phyloP scores from a whole-genome alignment of 2,329 filamentous ascomycete species.

The Aspergillus candidus region DNA sequence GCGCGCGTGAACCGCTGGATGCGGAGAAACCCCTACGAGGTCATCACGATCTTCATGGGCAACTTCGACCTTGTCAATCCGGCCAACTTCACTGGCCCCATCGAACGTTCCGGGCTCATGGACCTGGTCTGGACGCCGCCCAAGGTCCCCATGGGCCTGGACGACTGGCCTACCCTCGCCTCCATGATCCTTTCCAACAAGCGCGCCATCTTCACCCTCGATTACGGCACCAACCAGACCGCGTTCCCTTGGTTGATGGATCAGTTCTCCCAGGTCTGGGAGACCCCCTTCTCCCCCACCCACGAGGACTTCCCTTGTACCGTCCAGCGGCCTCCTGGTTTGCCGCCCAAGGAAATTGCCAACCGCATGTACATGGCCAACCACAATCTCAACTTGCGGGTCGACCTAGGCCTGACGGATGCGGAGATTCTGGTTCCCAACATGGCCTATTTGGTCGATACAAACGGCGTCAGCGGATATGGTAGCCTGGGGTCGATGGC shows the following conservation, averaged over 20 bases:
- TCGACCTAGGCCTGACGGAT: conserved; percentile 50
- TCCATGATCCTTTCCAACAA: conserved; percentile 66
- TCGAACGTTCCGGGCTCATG: conserved; percentile 65
- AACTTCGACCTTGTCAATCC: conserved; percentile 70
- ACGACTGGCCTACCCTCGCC: conserved; percentile 78
- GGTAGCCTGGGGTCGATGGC: conserved; percentile 63
- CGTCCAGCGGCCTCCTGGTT: conserved; percentile 66
- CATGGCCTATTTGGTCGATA: conserved; percentile 61
- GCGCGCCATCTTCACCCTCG: conserved; percentile 73
- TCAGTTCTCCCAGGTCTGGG: conserved; percentile 83
- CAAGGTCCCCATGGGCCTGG: conserved; percentile 61
- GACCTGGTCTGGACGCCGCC: conserved; percentile 69
- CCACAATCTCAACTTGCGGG: conserved; percentile 79
- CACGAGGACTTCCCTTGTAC: conserved; percentile 68
- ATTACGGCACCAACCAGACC: conserved; percentile 75
- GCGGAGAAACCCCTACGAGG: conserved; percentile 69
- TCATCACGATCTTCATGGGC: conserved; percentile 78
- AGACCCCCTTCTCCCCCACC: conserved; percentile 76
- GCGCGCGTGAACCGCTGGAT: conserved; percentile 67
- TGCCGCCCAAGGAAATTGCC: conserved; percentile 49
- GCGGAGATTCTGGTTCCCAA: conserved; percentile 57
- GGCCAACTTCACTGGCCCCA: conserved; percentile 58
- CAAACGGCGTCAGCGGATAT: conserved; percentile 62
- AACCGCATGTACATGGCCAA: conserved; percentile 75
- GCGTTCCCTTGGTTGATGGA: conserved; percentile 78